phyloP scores from a whole-genome alignment of 2,329 filamentous ascomycete genomes.

The Fusarium sp. region DNA sequence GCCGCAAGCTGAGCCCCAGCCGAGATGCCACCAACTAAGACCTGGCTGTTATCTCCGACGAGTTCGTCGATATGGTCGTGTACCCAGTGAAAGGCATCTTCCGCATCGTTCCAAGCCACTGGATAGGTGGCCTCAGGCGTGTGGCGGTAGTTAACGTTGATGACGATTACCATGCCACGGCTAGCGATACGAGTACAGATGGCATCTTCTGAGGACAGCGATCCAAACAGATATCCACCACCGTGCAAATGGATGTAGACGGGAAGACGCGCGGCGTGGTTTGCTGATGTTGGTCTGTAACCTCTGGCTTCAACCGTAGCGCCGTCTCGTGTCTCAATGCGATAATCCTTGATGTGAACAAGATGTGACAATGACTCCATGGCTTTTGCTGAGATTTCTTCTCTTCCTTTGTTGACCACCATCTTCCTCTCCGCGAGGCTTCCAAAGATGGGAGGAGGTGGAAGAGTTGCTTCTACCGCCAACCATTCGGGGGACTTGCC shows the following conservation, averaged over 20 bases:
- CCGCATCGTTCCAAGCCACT: conserved; percentile 63
- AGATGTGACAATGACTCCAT: conserved; percentile 31
- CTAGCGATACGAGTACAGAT: conserved; percentile 62
- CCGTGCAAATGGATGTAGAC: conserved; percentile 66
- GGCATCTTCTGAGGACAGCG: conserved; percentile 64
- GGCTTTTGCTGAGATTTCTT: conserved; percentile 14
- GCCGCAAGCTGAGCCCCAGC: conserved; percentile 60
- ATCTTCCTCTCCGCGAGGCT: conserved; percentile 23
- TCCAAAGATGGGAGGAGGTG: background rate
- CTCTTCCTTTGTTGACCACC: conserved; percentile 18
- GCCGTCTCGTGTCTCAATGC: conserved; percentile 20
- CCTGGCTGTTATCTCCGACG: conserved; percentile 24
- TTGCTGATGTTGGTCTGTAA: conserved; percentile 15
- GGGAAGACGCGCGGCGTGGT: conserved; percentile 55
- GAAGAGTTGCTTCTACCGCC: conserved; percentile 47
- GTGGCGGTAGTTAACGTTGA: conserved; percentile 71
- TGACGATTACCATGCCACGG: conserved; percentile 55
- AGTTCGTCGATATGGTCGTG: conserved; percentile 46
- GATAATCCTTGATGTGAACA: conserved; percentile 52
- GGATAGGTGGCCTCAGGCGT: conserved; percentile 66
- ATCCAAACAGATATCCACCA: conserved; percentile 68
- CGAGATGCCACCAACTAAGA: conserved; percentile 62
- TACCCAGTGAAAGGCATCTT: conserved; percentile 67
- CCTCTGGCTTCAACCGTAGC: conserved; percentile 24
- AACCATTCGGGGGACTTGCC: conserved; percentile 59